Conservation (phyloP, 1,284 basidiomycete genomes). For the Vanrija humicola region DNA sequence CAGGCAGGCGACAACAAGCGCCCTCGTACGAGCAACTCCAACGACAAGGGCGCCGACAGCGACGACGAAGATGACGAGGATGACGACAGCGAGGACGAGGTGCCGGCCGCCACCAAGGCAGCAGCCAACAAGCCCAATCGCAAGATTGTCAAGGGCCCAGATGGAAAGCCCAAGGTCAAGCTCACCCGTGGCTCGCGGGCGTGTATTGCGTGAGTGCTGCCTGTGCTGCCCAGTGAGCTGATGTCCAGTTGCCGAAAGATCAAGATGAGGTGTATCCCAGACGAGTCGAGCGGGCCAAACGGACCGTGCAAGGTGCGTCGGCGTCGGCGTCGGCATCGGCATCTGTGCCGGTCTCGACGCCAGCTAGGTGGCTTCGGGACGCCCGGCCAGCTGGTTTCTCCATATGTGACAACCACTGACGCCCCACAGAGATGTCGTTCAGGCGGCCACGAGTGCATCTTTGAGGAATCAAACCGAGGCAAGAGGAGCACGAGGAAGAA, state of each 20-base stretch:
- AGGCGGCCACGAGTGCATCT: conserved; percentile 85
- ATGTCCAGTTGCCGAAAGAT: conserved; percentile 68
- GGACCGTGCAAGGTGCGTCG: conserved; percentile 72
- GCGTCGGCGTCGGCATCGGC: conserved; percentile 28
- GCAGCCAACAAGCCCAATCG: conserved; percentile 18
- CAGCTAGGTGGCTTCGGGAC: neutral
- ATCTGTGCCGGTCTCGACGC: neutral
- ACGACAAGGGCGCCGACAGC: conserved; percentile 13
- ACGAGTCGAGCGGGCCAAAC: conserved; percentile 59
- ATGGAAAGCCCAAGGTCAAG: conserved; percentile 62
- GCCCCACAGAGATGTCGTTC: conserved; percentile 52
- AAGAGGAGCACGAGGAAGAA: conserved; percentile 83
- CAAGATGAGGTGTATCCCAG: conserved; percentile 98
- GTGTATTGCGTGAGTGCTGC: conserved; percentile 37
- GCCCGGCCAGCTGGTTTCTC: conserved; percentile 46
- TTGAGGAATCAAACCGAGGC: conserved; percentile 90
- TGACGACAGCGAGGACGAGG: conserved; percentile 33
- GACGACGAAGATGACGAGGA: conserved; percentile 31
- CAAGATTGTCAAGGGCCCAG: conserved; percentile 28
- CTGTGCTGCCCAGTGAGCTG: neutral
- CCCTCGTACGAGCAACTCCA: conserved; percentile 5
- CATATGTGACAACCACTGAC: conserved; percentile 1
- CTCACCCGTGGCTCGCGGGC: conserved; percentile 70
- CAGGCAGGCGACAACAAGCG: conserved; percentile 10
- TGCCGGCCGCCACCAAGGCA: conserved; percentile 21